Percentiles rank a stretch among this genome's conserved stretches.
Evolutionary conservation across 345 rosid species (phyloP).

Genomic region (Lepidium aucheri): DNA sequence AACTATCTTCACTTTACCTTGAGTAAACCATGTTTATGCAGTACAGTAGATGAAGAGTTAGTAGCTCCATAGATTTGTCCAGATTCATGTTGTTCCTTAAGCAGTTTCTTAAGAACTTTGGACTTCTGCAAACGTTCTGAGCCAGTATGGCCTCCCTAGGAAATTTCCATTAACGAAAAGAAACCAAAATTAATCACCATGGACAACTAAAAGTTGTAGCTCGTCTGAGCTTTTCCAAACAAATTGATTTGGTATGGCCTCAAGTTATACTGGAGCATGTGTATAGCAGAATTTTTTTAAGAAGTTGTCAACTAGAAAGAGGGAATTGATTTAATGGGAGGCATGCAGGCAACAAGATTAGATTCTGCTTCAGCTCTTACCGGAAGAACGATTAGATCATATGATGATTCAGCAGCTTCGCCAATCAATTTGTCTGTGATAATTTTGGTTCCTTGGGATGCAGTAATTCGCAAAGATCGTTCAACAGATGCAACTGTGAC

Average conservation of each 20-base stretch:
- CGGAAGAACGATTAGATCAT: constrained; percentile 80
- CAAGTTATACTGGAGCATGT: background rate
- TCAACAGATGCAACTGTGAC: constrained; percentile 82
- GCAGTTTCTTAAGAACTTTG: constrained; percentile 63
- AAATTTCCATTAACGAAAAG: background rate
- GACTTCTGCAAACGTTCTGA: constrained; percentile 60
- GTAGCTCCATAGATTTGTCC: constrained; percentile 75
- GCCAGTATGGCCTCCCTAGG: constrained; percentile 66
- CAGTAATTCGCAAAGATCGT: constrained; percentile 46
- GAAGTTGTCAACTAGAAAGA: constrained; percentile 3
- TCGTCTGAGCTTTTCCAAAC: background rate
- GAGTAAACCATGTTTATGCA: constrained; percentile 62
- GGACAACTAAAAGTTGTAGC: background rate
- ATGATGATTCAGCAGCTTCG: constrained; percentile 46
- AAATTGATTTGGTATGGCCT: background rate
- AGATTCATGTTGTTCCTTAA: constrained; percentile 56
- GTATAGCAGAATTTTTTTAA: background rate
- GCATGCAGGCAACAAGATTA: background rate
- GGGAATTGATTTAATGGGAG: background rate
- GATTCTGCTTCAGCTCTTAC: constrained; percentile 31
- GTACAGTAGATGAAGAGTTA: constrained; percentile 49
- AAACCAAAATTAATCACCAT: background rate
- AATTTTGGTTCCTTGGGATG: constrained; percentile 68
- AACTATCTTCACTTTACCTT: constrained; percentile 34
- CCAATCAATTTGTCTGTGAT: constrained; percentile 67